A percentile compares a stretch with the other conserved stretches of the same genome.
Conservation (phyloP, 768 basidiomycete species). For the Leccinum sublutescens region DNA sequence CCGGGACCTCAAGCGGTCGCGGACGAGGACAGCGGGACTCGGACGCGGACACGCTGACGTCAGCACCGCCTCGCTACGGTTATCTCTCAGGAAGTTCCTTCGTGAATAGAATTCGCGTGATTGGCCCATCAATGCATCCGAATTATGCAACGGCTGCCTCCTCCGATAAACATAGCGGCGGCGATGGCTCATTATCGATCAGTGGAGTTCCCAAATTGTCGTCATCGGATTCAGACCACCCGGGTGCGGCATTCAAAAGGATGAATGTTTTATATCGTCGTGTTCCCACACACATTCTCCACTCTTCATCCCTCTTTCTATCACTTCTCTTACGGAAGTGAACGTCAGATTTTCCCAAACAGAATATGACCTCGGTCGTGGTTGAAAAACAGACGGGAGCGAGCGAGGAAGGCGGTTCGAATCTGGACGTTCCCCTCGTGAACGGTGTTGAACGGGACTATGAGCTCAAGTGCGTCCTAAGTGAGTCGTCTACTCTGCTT, state of each 20-base stretch:
- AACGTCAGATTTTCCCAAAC: neutral
- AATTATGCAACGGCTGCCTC: neutral
- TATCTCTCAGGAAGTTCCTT: neutral
- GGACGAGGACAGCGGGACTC: too few species aligned
- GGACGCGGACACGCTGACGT: too few species aligned
- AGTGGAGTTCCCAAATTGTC: constrained; percentile 4
- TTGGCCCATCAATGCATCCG: neutral
- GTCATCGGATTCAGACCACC: neutral
- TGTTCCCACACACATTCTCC: constrained; percentile 6
- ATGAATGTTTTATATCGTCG: neutral
- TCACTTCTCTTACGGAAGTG: neutral
- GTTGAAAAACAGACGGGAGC: constrained; percentile 17
- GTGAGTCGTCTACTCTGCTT: constrained; percentile 17
- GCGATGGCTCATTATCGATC: neutral
- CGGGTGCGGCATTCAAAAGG: constrained; percentile 12
- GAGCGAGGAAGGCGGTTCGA: constrained; percentile 15
- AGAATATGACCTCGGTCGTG: constrained; percentile 5
- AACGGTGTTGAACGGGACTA: constrained; percentile 33
- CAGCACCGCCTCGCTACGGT: too few species aligned
- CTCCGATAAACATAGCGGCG: neutral
- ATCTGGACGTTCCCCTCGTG: neutral
- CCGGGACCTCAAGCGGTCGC: too few species aligned
- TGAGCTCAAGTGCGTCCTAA: constrained; percentile 34
- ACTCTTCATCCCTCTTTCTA: neutral
- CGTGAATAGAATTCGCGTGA: neutral